Base-by-base conservation (phyloP, 495 filamentous ascomycete genomes). In the Lasiosphaeris hirsuta region DNA sequence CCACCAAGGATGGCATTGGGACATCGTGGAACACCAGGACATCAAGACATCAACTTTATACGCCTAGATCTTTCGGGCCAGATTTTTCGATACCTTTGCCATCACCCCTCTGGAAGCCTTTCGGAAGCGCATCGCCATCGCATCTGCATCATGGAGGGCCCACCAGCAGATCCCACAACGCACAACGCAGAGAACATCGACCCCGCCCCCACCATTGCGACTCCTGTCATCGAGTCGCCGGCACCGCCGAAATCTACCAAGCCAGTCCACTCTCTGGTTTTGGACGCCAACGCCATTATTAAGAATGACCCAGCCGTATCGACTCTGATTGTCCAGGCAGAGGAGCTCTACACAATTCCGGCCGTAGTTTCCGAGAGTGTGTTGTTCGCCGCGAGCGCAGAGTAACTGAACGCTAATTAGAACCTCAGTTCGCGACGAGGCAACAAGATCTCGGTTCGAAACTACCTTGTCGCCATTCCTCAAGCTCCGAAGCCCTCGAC, bases 251-350 rank as follows among this genome's bases (percentile, higher is more conserved):
- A 56, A 2, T 37, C 64, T 1, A 54, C 58, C 36, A 94, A 94
- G 67, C 78, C 86, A 4, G 79, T 96, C 47, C 83, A 95, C 76
- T 88, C 89, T 10, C 82, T 99, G 39, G 81, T 97, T 54, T 76
- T 99, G 56, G 94, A 99, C 71, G 84, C 94, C 23, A 92, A 92
- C 47, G 91, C 93, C 1, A 87, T 99, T 57, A 86, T 99, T 56
- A 90, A 88, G 65, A 95, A 96, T 74, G 86, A 90, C 60, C 90
- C 91, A 43, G 72, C 86, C 23, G 82, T 93, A 37, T 92, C 89
- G 36, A 88, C 86, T 7, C 78, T 97, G 18, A 75, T 96, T 44
- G 76, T 79, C 41, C 84, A 88, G 66, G 85, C 89, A 38, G 84
- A 96, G 59, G 81, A 83, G 57, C 74, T 98, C 23, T 83, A 92